phyloP scores from a whole-genome alignment of 139 green algal species.

The Coelastrella sp. region DNA sequence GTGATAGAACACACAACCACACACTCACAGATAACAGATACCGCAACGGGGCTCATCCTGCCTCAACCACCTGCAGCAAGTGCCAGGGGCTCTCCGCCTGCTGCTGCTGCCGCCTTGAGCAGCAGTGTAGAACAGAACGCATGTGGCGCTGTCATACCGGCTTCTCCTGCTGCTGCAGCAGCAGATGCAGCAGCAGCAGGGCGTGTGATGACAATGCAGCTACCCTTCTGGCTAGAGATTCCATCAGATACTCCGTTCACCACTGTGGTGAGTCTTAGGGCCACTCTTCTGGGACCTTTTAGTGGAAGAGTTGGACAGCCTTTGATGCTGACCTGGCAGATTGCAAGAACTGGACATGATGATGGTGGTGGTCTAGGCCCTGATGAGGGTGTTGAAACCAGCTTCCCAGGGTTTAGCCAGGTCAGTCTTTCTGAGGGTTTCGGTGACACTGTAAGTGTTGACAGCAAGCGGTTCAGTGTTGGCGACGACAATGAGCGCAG shows the following conservation, averaged over 20 bases:
- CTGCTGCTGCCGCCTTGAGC: not conserved
- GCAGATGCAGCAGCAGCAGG: not conserved
- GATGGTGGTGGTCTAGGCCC: not conserved
- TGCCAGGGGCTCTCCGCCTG: not conserved
- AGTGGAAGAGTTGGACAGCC: not conserved
- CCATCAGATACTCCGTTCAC: not conserved
- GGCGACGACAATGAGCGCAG: not conserved
- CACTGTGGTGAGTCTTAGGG: not conserved
- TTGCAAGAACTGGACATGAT: not conserved
- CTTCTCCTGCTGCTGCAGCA: not conserved
- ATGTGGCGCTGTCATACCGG: not conserved
- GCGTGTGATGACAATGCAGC: not conserved
- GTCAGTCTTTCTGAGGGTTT: not conserved
- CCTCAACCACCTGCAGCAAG: not conserved
- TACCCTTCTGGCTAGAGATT: slow-evolving; percentile 41
- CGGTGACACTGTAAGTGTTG: not conserved
- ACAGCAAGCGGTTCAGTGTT: not conserved
- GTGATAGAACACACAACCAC: not conserved
- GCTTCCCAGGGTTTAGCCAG: slow-evolving; percentile 5
- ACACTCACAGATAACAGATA: not conserved
- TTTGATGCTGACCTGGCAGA: slow-evolving; percentile 22
- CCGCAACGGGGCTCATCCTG: not conserved
- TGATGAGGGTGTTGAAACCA: not conserved
- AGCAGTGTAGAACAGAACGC: not conserved
- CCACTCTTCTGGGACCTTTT: slow-evolving; percentile 30